These are phyloP conservation scores for Acanthamoeba divionensis DNA, from an alignment of 208 protist genomes.

Conservation along the genomic window DNA sequence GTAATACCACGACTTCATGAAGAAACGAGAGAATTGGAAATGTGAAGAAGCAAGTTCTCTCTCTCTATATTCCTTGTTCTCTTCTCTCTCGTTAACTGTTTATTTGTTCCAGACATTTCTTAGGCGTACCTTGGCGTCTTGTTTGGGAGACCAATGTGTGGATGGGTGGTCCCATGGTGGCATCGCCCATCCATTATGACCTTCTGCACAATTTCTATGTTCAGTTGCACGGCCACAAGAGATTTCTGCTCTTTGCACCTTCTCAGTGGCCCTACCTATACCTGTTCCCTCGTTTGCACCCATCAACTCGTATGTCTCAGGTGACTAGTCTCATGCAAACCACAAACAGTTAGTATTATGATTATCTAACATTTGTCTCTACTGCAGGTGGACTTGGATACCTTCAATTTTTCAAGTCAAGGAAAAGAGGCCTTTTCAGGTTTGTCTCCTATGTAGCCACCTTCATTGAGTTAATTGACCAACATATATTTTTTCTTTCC, in stretches of 20 bases:
- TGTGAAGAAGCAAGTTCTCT: background rate
- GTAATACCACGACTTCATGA: background rate
- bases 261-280: background rate
- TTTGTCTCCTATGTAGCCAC: background rate
- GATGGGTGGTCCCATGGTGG: conserved; percentile 4
- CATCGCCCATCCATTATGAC: conserved; percentile 6
- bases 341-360: background rate
- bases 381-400: background rate
- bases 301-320: conserved; percentile 21
- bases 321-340: too few species aligned
- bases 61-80: background rate
- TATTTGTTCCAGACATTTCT: background rate
- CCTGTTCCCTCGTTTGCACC: conserved; percentile 30
- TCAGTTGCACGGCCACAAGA: conserved; percentile 14
- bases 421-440: background rate
- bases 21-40: background rate
- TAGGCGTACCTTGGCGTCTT: background rate
- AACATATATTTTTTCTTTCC: background rate
- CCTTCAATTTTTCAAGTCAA: background rate
- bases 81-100: background rate
- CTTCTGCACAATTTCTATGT: conserved; percentile 45
- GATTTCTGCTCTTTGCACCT: background rate
- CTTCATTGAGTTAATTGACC: background rate
- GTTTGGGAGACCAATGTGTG: conserved; percentile 48
- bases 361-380: background rate